These are phyloP conservation scores for Penicillium psychrosexuale DNA, from an alignment of 2,329 filamentous ascomycete species.

Conservation along the genomic window DNA sequence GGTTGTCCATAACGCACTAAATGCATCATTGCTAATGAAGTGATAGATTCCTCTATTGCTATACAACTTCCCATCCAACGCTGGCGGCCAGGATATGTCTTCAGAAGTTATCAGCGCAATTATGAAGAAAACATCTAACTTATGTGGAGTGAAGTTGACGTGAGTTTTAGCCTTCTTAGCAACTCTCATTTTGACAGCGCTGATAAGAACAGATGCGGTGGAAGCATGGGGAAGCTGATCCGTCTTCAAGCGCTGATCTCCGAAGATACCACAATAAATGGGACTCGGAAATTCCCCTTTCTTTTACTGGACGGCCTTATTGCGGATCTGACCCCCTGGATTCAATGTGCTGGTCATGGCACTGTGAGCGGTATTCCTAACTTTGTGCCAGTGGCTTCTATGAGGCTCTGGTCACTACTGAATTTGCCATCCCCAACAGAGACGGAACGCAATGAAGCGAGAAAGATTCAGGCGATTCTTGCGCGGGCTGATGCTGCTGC, in stretches of 20 bases:
- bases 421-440: conserved; percentile 6
- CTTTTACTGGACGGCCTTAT: conserved; percentile 23
- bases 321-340: conserved; percentile 25
- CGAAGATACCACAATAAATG: not conserved
- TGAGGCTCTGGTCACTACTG: conserved; percentile 23
- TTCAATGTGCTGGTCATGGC: conserved; percentile 25
- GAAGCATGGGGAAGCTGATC: not conserved
- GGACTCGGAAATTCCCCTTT: not conserved
- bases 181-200: not conserved
- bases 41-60: not conserved
- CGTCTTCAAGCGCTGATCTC: not conserved
- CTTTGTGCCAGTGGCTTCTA: conserved; percentile 22
- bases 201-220: not conserved
- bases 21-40: not conserved
- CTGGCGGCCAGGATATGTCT: not conserved
- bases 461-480: not conserved
- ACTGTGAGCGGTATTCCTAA: conserved; percentile 26
- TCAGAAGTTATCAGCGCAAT: not conserved
- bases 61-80: not conserved
- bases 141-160: not conserved
- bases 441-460: not conserved
- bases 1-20: not conserved
- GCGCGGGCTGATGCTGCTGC: not conserved
- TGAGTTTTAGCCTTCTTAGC: not conserved
- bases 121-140: not conserved